Evolutionary conservation across 108 stramenopile genomes (phyloP).

Genomic region (Cyclostephanos invisitatus): DNA sequence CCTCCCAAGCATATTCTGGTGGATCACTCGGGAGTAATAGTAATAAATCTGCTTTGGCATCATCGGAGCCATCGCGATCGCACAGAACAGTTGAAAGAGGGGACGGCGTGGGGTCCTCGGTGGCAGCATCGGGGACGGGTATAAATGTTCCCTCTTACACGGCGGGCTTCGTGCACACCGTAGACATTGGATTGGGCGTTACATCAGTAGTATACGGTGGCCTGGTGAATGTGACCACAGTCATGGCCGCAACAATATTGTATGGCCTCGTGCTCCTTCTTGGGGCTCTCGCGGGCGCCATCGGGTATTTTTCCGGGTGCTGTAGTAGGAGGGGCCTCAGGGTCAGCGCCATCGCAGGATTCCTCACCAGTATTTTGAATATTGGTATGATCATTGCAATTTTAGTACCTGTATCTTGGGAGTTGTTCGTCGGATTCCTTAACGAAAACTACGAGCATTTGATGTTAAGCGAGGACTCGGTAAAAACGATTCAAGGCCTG

Average conservation of each 20-base stretch:
- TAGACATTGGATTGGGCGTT: slow-evolving; percentile 28
- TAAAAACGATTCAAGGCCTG: slow-evolving; percentile 14
- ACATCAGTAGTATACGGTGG: slow-evolving; percentile 28
- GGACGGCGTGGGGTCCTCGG: neutral
- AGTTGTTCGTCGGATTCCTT: slow-evolving; percentile 24
- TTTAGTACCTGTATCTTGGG: slow-evolving; percentile 24
- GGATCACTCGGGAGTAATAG: neutral
- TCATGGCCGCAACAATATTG: slow-evolving; percentile 15
- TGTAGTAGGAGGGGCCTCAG: slow-evolving; percentile 28
- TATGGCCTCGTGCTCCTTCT: slow-evolving; percentile 31
- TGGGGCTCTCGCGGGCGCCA: slow-evolving; percentile 24
- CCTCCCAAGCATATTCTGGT: neutral
- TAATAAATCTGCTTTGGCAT: neutral
- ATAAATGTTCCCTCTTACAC: neutral
- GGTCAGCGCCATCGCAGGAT: slow-evolving; percentile 20
- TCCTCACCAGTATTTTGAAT: slow-evolving; percentile 16
- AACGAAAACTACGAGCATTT: slow-evolving; percentile 23
- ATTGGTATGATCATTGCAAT: slow-evolving; percentile 26
- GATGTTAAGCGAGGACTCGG: slow-evolving; percentile 16
- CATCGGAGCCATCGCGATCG: neutral
- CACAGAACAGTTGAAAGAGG: neutral
- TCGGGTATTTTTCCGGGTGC: slow-evolving; percentile 34
- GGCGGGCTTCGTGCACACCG: slow-evolving; percentile 20
- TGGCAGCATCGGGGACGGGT: neutral
- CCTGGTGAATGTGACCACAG: slow-evolving; percentile 21